phyloP scores from a whole-genome alignment of 2,329 filamentous ascomycete species.

The Cercospora janseana region DNA sequence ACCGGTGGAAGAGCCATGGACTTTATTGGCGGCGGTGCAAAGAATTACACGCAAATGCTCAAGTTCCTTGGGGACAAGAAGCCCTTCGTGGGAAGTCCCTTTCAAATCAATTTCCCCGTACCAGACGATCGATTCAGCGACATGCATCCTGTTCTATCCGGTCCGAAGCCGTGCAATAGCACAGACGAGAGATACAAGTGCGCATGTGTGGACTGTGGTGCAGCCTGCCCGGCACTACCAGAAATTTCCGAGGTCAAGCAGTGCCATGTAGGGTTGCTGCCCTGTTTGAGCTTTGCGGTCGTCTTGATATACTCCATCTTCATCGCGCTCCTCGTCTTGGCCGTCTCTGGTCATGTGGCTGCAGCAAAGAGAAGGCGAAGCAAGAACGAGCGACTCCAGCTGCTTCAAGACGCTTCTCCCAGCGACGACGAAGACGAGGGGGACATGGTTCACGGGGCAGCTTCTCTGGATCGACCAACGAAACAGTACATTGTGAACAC shows the following conservation, averaged over 20 bases:
- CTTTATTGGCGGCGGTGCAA: conserved; percentile 91
- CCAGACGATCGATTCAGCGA: conserved; percentile 59
- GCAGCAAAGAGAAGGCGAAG: conserved; percentile 71
- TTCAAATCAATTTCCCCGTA: conserved; percentile 91
- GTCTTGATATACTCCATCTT: conserved; percentile 81
- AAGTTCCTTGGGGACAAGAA: conserved; percentile 94
- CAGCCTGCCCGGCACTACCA: conserved; percentile 78
- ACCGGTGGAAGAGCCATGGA: conserved; percentile 93
- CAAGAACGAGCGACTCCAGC: conserved; percentile 76
- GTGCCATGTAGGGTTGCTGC: conserved; percentile 83
- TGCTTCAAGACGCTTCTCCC: conserved; percentile 78
- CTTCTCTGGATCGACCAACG: conserved; percentile 74
- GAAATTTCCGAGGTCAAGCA: conserved; percentile 66
- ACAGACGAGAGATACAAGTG: conserved; percentile 82
- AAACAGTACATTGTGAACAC: conserved; percentile 81
- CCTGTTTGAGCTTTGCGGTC: conserved; percentile 89
- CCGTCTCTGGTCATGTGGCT: conserved; percentile 69
- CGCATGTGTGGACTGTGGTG: conserved; percentile 88
- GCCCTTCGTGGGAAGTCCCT: conserved; percentile 79
- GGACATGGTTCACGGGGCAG: conserved; percentile 72
- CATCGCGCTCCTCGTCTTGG: conserved; percentile 64
- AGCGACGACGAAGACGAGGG: conserved; percentile 95
- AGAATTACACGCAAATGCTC: conserved; percentile 81
- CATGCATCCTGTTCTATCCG: conserved; percentile 72
- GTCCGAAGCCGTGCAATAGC: conserved; percentile 83